These are phyloP conservation scores for Tirmania nivea DNA, from an alignment of 495 filamentous ascomycete genomes.

Conservation along the genomic window DNA sequence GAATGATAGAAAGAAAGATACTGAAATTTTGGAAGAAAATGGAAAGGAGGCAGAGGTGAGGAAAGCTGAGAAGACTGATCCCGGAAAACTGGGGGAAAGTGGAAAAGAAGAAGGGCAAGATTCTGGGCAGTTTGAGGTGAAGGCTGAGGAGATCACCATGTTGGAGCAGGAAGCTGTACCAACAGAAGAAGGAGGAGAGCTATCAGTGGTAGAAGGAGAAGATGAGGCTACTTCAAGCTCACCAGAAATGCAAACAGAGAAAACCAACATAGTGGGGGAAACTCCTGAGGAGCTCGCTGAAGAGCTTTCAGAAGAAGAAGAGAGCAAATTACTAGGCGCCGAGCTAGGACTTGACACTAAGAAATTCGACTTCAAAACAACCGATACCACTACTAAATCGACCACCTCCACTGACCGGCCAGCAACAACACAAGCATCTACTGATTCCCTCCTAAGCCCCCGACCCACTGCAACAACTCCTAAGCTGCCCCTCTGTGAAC, in stretches of 20 bases:
- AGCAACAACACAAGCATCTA: background rate
- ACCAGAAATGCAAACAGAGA: background rate
- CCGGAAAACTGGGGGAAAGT: slow-evolving; percentile 26
- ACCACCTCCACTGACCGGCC: background rate
- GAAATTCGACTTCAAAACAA: background rate
- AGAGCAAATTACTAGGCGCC: slow-evolving; percentile 5
- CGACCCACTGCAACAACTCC: background rate
- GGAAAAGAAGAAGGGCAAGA: slow-evolving; percentile 9
- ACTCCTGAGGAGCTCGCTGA: background rate
- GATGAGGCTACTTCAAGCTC: no score
- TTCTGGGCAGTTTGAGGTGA: slow-evolving; percentile 4
- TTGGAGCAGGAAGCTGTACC: no score
- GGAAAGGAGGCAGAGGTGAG: slow-evolving; percentile 18
- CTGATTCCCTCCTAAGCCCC: no score
- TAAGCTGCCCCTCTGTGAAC: slow-evolving; percentile 46
- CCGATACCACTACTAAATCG: background rate
- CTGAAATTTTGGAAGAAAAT: slow-evolving; percentile 1
- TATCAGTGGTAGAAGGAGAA: no score
- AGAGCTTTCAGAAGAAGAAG: background rate
- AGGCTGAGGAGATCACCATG: background rate
- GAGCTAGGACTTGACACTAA: background rate
- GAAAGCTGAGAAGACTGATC: slow-evolving; percentile 21
- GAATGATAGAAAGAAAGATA: background rate
- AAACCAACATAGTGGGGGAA: background rate
- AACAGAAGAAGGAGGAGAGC: no score